Evolutionary conservation across 495 filamentous ascomycete genomes (phyloP), one percentile per base, ranked within the genome.

Genomic region (Tetracladium setigerum): DNA sequence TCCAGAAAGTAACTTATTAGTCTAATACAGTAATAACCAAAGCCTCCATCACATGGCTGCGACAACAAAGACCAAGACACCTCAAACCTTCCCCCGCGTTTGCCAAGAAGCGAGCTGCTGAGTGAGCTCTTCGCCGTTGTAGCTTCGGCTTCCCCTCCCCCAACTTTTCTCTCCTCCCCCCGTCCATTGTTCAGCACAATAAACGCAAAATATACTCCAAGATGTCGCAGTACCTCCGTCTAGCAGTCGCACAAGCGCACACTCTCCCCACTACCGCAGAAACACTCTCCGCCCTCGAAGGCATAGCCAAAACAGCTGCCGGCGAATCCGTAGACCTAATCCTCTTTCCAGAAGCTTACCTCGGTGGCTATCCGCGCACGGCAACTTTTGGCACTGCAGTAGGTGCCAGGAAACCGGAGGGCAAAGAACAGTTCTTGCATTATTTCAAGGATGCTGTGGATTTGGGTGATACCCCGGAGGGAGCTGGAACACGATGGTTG

Each of bases 291-390:
- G 74, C 80, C 10, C 78, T 95, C 14, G 66, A 76, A 38, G 49
- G 59, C 10, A 78, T 81, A 15, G 76, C 82, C 22, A 48, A 47
- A 1, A 47, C 53, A 2, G 84, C 84, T 4, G 68, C 73, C 0
- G 44, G 46, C 1, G 59, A 67, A n/a, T 72, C 75, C 24, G 74
- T 86, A 19, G 75, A 91, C 58, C 73, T 97, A 41, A 66, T 97
- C 14, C 78, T 96, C 35, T 92, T 95, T 55, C 91, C 91, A 0
- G 91, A 97, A 68, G 91, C 91, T 19, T 96, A 87, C 61, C 73
- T 97, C 0, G 91, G 91, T 15, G 91, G 91, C 8, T 97, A 97
- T 57, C 91, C 91, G 12, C 83, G 91, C 17, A 84, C 84, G n/a
- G 82, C 79, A 47, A 67, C 68, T 38, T 95, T 95, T 54, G 89